Base-by-base conservation (phyloP, 2,329 filamentous ascomycete genomes). In the Penicillium sp. region DNA sequence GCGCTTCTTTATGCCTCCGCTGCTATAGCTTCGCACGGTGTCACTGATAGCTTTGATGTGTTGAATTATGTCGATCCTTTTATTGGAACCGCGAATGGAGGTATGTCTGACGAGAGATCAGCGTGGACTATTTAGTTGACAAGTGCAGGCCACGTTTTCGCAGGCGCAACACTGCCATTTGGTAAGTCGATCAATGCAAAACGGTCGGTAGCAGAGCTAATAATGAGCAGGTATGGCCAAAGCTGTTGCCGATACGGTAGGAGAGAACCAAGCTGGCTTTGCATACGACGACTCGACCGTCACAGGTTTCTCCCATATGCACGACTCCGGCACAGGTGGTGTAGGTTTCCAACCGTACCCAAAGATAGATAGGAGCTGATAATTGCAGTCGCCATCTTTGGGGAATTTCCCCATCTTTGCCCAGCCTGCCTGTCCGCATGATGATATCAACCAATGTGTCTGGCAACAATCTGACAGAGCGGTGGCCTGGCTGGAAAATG, bases 341-440 rank as follows among this genome's bases (percentile, higher is more conserved):
- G 75, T 78, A 67, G 60, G 26, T 46, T n/a, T 42, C 11, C 9
- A 23, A 42, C 19, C 8, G 13, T 39, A 42, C 19, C 39, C 9
- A 23, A 13, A 10, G 4, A 52, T 23, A 37, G 26, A 39, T 7
- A 29, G 52, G 8, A 45, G 19, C 16, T 42, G 29, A n/a, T 8
- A 11, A 31, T 27, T 9, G n/a, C 31, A 70, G 72, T 62, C 75
- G 1, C 84, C 88, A 0, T 90, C 86, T 4, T 75, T 91, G 16
- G 89, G 88, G 14, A 91, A 90, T 67, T 92, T 92, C 53, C 86
- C 89, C 0, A 76, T 92, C 1, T 91, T 92, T 61, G 81, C 88
- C 0, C 88, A 90, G 60, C 75, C 82, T 4, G 78, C 79, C 42
- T 92, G 89, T 61, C 78, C 82, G 0, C 80, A 77, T 14, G 83